phyloP scores from a whole-genome alignment of 768 basidiomycete genomes.

The Amanita rimosa region DNA sequence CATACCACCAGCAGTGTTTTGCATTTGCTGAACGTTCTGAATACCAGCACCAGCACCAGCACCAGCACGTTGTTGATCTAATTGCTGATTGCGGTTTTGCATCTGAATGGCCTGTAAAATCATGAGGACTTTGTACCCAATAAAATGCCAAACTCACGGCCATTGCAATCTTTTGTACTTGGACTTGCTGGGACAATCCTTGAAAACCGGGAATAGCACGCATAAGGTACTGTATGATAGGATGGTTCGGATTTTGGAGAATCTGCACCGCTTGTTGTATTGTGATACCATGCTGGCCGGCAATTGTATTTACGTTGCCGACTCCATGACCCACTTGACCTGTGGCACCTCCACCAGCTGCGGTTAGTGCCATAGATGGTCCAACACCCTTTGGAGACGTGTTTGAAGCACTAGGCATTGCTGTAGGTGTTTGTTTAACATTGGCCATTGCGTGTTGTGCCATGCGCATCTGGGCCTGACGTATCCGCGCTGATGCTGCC shows the following conservation, averaged over 20 bases:
- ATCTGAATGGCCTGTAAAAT: constrained; percentile 4
- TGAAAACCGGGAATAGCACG: constrained; percentile 42
- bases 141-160: constrained; percentile 2
- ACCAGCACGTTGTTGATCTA: constrained; percentile 15
- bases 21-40: constrained; percentile 8
- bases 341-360: constrained; percentile 6
- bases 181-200: constrained; percentile 35
- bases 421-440: constrained; percentile 30
- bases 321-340: background rate
- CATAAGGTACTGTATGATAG: constrained; percentile 45
- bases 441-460: constrained; percentile 20
- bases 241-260: constrained; percentile 45
- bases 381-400: background rate
- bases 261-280: constrained; percentile 33
- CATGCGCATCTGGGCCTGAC: constrained; percentile 25
- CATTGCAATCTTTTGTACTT: constrained; percentile 47
- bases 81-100: constrained; percentile 12
- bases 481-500: constrained; percentile 19
- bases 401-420: constrained; percentile 5
- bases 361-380: background rate
- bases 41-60: constrained; percentile 1
- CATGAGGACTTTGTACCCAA: background rate
- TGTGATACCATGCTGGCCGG: constrained; percentile 7
- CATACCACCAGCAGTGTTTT: constrained; percentile 11
- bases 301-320: constrained; percentile 5